Evolutionary conservation across 805 yeast species (phyloP), one percentile per base, ranked within the genome.

Genomic region (Metschnikowia drakensbergensis): DNA sequence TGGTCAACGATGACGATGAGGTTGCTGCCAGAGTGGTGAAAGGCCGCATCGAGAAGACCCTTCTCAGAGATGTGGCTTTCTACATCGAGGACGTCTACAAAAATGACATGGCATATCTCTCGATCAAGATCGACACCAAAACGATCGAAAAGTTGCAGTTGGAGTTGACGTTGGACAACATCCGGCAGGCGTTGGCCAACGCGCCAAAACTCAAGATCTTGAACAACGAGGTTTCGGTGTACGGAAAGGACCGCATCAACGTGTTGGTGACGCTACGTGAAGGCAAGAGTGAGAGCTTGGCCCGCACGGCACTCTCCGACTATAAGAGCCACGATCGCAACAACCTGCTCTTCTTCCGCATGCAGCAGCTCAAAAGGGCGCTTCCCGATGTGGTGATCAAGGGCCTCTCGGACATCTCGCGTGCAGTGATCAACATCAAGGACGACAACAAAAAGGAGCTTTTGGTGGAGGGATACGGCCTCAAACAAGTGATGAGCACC

Each of bases 1-100:
- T 94, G 57, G 98, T 91, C 5, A 94, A 94, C 61, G 91, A 88
- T 60, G 81, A 83, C 10, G 99, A 94, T 67, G 98, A 92, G 71
- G 86, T 96, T 64, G 97, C 98, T 28, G 99, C 99, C 0, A 83
- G 99, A 68, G 96, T 95, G 57, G 99, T 94, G 30, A 94, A 94
- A 71, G 99, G 99, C 46, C 81, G 99, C 63, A 81, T 94, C 48
- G 99, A 94, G 64, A 94, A 92, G 72, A 94, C 99, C 0, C 68
- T 84, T 46, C 70, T 94, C 52, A 82, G 84, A 53, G 98, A 95
- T 64, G 85, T 94, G 55, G 89, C 95, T 4, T 87, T 69, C 63
- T 90, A 82, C 66, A 87, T 95, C 58, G 96, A 94, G 67, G 99
- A 94, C 70, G 97, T 92, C 10, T 95, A 91, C 67, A 83, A 82